A percentile compares a stretch with the other conserved stretches of the same genome.
These are phyloP conservation scores for Gigaspora rosea DNA, from an alignment of 192 early-diverging fungal genomes.

Conservation along the genomic window DNA sequence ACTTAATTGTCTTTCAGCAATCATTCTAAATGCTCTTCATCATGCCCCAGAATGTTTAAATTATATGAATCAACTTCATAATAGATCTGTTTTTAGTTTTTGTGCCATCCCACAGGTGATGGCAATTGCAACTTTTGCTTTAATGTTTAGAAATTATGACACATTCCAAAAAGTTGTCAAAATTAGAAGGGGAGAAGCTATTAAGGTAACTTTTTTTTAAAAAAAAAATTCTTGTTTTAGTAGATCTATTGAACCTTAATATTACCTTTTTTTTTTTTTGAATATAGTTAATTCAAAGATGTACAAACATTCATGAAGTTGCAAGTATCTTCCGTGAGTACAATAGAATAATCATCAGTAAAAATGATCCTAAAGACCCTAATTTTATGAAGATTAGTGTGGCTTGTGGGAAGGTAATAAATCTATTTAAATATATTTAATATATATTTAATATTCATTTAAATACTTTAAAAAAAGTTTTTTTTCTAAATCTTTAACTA, in stretches of 20 bases:
- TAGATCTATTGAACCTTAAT: background rate
- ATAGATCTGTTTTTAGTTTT: slow-evolving; percentile 87
- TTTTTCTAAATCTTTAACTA: background rate
- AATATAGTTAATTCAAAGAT: slow-evolving; percentile 53
- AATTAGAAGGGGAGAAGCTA: slow-evolving; percentile 87
- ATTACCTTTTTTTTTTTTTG: background rate
- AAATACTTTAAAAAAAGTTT: too few species aligned
- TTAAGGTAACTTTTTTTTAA: slow-evolving; percentile 53
- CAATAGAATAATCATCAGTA: slow-evolving; percentile 51
- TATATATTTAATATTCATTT: background rate
- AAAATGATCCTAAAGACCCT: slow-evolving; percentile 56
- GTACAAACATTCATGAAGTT: slow-evolving; percentile 56
- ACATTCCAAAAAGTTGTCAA: slow-evolving; percentile 82
- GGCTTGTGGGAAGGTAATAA: slow-evolving; percentile 1
- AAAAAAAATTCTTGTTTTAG: background rate
- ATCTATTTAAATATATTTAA: background rate
- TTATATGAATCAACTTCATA: slow-evolving; percentile 77
- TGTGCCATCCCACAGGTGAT: slow-evolving; percentile 99
- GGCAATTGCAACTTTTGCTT: slow-evolving; percentile 90
- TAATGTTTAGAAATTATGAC: slow-evolving; percentile 84
- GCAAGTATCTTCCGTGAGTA: slow-evolving; percentile 61
- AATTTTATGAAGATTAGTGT: slow-evolving; percentile 15
- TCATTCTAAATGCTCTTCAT: slow-evolving; percentile 83
- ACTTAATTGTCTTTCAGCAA: slow-evolving; percentile 81
- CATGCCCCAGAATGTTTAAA: slow-evolving; percentile 86